phyloP scores from a whole-genome alignment of 192 early-diverging fungal genomes.

The Phlyctochytrium bullatum region DNA sequence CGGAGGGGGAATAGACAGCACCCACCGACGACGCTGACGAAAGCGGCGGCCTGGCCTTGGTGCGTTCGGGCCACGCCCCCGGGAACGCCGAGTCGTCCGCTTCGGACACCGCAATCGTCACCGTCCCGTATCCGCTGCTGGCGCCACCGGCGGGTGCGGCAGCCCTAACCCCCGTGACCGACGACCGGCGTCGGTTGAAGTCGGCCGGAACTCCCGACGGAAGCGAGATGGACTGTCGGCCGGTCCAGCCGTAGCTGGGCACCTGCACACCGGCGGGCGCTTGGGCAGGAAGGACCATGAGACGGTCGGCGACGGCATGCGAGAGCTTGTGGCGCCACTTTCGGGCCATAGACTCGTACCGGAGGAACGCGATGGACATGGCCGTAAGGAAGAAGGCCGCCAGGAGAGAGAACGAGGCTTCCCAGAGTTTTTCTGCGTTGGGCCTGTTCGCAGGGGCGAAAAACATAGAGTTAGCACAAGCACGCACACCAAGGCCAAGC shows the following conservation, averaged over 20 bases:
- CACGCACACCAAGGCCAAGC: neutral
- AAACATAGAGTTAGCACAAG: neutral
- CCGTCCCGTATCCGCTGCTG: too few relatives aligned
- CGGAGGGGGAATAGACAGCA: too few relatives aligned
- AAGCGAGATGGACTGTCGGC: neutral
- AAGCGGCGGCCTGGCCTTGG: too few relatives aligned
- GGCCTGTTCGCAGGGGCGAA: constrained; percentile 9
- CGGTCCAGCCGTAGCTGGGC: neutral
- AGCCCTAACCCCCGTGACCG: too few relatives aligned
- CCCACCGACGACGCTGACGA: too few relatives aligned
- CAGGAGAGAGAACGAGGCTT: constrained; percentile 79
- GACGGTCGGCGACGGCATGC: constrained; percentile 38
- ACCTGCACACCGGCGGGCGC: neutral
- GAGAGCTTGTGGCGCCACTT: constrained; percentile 73
- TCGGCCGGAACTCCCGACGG: too few relatives aligned
- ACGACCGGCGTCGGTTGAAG: too few relatives aligned
- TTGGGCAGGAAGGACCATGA: neutral
- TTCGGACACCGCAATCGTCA: too few relatives aligned
- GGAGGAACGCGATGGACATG: constrained; percentile 82
- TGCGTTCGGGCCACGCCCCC: too few relatives aligned
- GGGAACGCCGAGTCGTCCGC: too few relatives aligned
- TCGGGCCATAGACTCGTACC: constrained; percentile 66
- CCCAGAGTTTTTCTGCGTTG: constrained; percentile 68
- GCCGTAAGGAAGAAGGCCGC: constrained; percentile 72
- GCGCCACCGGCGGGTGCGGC: too few relatives aligned